Evolutionary conservation across 331 rosid genomes (phyloP), one percentile per base, ranked within the genome.

Genomic region (Ulmus americana): DNA sequence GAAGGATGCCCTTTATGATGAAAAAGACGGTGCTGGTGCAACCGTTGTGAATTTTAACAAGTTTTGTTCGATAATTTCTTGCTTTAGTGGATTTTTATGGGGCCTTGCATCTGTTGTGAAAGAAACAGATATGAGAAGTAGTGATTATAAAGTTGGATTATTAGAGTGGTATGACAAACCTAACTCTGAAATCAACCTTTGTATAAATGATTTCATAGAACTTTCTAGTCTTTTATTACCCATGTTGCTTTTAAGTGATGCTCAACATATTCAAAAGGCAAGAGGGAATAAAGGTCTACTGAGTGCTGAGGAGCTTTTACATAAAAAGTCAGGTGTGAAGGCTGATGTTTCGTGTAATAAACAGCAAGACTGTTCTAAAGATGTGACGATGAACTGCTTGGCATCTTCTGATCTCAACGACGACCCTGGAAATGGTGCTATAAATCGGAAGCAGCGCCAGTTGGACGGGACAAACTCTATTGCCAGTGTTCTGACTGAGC

Each of bases 81-180:
- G 95, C 76, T 77, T 85, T 47, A 70, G 86, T 80, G 90, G 96
- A 67, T 68, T 89, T 78, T 76, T 92, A 39, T 80, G 95, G 85
- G 87, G 89, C 69, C 55, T 92, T 41, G 87, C 82, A 59, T 82
- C 79, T 61, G 70, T 60, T 64, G 57, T 80, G 78, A 79, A 72
- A 55, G 72, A 46, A 59, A 63, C 64, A 44, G 75, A 78, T 72
- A 70, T 57, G 12, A 72, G 76, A 70, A 77, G 55, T 53, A 9
- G 65, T 54, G 70, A 74, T 67, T 52, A 42, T 59, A 79, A 72
- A 61, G 70, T 39, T 49, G 72, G 74, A 74, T 75, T 70, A 72
- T 77, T 75, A 54, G 65, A 66, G 68, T 54, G 71, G 83, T 80
- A 77, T 67, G 45, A 10, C 52, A 80, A 86, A 11, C 75, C 67